Conservation (phyloP, 2,329 filamentous ascomycete genomes). For the Hymenoscyphus infarciens region DNA sequence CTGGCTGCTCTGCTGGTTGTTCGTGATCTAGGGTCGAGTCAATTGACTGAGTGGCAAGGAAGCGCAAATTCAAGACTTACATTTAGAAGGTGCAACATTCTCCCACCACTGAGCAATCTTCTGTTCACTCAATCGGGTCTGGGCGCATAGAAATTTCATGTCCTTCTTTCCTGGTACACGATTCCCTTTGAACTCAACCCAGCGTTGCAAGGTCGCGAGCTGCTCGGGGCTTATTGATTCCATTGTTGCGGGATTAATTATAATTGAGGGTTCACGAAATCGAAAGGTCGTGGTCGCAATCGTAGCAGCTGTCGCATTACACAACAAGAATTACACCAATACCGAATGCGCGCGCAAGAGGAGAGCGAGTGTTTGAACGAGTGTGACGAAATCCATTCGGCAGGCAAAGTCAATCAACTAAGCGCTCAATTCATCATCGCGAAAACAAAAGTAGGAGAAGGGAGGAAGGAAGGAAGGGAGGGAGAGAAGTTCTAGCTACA, state of each 20-base stretch:
- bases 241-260: conserved; percentile 1
- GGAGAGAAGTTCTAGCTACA: not conserved
- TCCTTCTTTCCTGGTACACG: not conserved
- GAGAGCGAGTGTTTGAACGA: not conserved
- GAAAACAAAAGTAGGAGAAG: not conserved
- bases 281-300: no score
- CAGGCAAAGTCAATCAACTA: not conserved
- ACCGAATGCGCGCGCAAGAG: not conserved
- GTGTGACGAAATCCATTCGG: not conserved
- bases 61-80: not conserved
- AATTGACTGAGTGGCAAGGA: not conserved
- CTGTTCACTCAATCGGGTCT: not conserved
- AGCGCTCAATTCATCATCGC: not conserved
- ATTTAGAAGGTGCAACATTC: not conserved
- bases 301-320: not conserved
- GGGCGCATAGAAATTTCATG: not conserved
- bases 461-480: not conserved
- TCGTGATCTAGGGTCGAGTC: not conserved
- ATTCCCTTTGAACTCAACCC: not conserved
- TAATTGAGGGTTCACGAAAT: not conserved
- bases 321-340: not conserved
- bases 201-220: not conserved
- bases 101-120: conserved; percentile 1
- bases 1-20: not conserved
- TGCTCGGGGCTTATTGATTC: not conserved